Percentiles rank a stretch among this genome's conserved stretches.
Conservation (phyloP, 768 basidiomycete species). For the Russula brevipes region DNA sequence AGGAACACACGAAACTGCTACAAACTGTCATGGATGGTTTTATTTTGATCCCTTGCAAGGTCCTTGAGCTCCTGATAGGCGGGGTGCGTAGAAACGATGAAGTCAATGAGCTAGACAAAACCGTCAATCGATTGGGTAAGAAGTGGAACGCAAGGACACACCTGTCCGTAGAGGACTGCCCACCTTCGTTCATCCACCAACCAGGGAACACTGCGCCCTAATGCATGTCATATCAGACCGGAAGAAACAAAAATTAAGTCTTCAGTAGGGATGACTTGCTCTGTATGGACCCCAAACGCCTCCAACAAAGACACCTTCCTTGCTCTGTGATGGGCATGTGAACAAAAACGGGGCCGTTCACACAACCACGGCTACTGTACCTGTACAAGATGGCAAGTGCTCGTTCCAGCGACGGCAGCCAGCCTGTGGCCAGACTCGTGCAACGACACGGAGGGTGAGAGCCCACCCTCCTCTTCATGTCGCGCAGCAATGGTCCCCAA, state of each 20-base stretch:
- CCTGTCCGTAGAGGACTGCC: conserved; percentile 97
- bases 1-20: background rate
- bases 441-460: conserved; percentile 54
- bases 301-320: conserved; percentile 76
- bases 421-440: conserved; percentile 77
- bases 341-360: background rate
- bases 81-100: conserved; percentile 87
- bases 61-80: conserved; percentile 70
- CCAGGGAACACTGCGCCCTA: conserved; percentile 86
- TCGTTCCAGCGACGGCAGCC: conserved; percentile 93
- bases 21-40: conserved; percentile 54
- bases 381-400: conserved; percentile 93
- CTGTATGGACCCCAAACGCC: conserved; percentile 93
- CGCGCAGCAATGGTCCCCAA: conserved; percentile 89
- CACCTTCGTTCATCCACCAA: conserved; percentile 99
- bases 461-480: conserved; percentile 45
- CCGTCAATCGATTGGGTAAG: background rate
- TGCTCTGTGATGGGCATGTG: conserved; percentile 48
- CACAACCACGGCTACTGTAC: conserved; percentile 34
- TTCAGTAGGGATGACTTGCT: conserved; percentile 34
- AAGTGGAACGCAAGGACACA: conserved; percentile 26
- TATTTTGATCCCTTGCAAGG: conserved; percentile 52
- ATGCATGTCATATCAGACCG: conserved; percentile 21
- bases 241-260: conserved; percentile 3
- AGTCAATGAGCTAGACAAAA: conserved; percentile 73